A percentile compares a stretch with the other conserved stretches of the same genome.
Evolutionary conservation across 1,284 basidiomycete species (phyloP).

Genomic region (Ustilago nuda): DNA sequence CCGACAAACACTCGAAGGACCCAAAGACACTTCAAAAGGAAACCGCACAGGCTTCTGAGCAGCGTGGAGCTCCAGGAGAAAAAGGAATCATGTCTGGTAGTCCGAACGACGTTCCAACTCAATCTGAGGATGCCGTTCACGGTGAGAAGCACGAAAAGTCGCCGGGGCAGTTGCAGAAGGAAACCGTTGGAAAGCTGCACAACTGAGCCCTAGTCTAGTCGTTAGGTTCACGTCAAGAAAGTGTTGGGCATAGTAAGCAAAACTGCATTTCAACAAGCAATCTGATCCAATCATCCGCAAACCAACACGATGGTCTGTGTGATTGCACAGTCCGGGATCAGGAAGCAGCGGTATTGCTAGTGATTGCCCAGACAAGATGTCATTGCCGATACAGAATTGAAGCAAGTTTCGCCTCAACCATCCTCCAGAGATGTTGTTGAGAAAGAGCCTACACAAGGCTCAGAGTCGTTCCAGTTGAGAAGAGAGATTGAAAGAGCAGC

Average conservation of each 20-base stretch:
- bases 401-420: too few relatives aligned
- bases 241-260: background rate
- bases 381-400: too few relatives aligned
- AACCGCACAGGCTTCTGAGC: slow-evolving; percentile 24
- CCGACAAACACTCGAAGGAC: slow-evolving; percentile 50
- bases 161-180: slow-evolving; percentile 53
- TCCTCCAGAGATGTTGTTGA: too few relatives aligned
- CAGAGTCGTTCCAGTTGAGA: background rate
- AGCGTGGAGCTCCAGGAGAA: background rate
- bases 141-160: slow-evolving; percentile 49
- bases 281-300: background rate
- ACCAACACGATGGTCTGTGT: background rate
- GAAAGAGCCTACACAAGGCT: too few relatives aligned
- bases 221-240: background rate
- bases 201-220: slow-evolving; percentile 2
- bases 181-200: slow-evolving; percentile 39
- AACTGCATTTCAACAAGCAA: background rate
- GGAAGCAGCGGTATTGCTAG: too few relatives aligned
- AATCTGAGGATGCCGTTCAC: slow-evolving; percentile 55
- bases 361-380: too few relatives aligned
- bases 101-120: slow-evolving; percentile 29
- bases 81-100: slow-evolving; percentile 4
- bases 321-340: background rate
- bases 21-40: slow-evolving; percentile 53
- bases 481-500: background rate